Evolutionary conservation across 2,329 filamentous ascomycete genomes (phyloP).

Genomic region (Hypomyces perniciosus): DNA sequence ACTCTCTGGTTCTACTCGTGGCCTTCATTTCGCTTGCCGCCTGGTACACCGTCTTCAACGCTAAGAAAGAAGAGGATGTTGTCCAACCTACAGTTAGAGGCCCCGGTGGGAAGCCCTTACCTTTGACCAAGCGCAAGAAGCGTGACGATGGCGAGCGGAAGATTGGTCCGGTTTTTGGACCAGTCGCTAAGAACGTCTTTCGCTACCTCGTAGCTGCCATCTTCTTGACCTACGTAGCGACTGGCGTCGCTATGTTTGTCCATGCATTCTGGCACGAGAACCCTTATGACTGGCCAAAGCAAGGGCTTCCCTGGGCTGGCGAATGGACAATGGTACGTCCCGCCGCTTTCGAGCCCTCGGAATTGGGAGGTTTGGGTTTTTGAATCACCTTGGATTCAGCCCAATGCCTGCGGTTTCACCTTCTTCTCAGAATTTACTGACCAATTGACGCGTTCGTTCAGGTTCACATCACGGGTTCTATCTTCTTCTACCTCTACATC

Average conservation of each 20-base stretch:
- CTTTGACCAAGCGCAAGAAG: conserved; percentile 55
- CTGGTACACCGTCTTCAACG: conserved; percentile 47
- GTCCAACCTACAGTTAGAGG: conserved; percentile 53
- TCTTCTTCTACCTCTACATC: conserved; percentile 82
- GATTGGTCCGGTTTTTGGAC: conserved; percentile 52
- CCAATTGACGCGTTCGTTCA: conserved; percentile 31
- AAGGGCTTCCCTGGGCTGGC: conserved; percentile 64
- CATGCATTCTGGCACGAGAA: conserved; percentile 57
- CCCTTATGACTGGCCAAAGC: conserved; percentile 32
- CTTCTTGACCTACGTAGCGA: conserved; percentile 68
- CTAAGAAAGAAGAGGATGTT: conserved; percentile 43
- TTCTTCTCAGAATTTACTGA: not conserved
- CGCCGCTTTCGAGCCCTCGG: not conserved
- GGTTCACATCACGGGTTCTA: conserved; percentile 79
- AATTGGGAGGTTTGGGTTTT: not conserved
- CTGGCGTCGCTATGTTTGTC: conserved; percentile 64
- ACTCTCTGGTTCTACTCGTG: conserved; percentile 46
- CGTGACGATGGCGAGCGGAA: conserved; percentile 41
- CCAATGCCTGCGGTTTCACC: not conserved
- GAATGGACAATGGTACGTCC: conserved; percentile 65
- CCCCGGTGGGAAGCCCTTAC: conserved; percentile 84
- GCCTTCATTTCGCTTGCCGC: conserved; percentile 46
- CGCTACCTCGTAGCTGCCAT: conserved; percentile 66
- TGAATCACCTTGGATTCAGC: not conserved
- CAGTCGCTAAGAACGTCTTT: conserved; percentile 65